Base-by-base conservation (phyloP, 495 filamentous ascomycete species). In the Neurospora sp. region DNA sequence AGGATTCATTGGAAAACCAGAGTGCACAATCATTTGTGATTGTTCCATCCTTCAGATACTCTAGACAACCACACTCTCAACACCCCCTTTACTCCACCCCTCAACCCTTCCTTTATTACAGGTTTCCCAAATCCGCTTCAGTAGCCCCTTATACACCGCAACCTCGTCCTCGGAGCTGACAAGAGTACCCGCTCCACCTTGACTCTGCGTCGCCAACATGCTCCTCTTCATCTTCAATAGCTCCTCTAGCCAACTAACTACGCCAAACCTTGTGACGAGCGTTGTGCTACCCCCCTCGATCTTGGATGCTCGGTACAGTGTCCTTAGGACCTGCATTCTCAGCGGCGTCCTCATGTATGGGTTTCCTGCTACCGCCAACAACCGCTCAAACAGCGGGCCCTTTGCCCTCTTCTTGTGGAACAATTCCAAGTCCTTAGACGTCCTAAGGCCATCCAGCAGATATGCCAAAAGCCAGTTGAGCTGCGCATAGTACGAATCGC, bases 271-370 rank as follows among this genome's bases (percentile, higher is more conserved):
- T 14, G 95, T 97, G 39, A 94, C 91, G 45, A 97, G 82, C 14
- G 93, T 97, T 31, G 91, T 92, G 78, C 93, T 94, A 0, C 94
- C 96, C 4, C 89, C 90, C 68, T 90, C 89, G 27, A 97, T 90
- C 31, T 86, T 85, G 0, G 89, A 91, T 8, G 89, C 88, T 37
- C 92, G 88, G 76, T 92, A 94, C 7, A 97, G 70, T 16, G 97
- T 82, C 68, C 90, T 85, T 17, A 97, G 72, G 31, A 97, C 84
- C 80, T 91, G 91, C 59, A 88, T 88, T 75, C 88, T 88, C 22
- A 90, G 81, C 17, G 85, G 82, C 16, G 84, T 81, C 27, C 86
- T 82, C 73, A 91, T 84, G 70, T 89, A 89, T 0, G 90, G 87
- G 9, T 91, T 93, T 53, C 84, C 85, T 70, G 91, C 92, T 65